Evolutionary conservation across 208 protist species (phyloP), one percentile per base, ranked within the genome.

Genomic region (Trypanosoma vivax): DNA sequence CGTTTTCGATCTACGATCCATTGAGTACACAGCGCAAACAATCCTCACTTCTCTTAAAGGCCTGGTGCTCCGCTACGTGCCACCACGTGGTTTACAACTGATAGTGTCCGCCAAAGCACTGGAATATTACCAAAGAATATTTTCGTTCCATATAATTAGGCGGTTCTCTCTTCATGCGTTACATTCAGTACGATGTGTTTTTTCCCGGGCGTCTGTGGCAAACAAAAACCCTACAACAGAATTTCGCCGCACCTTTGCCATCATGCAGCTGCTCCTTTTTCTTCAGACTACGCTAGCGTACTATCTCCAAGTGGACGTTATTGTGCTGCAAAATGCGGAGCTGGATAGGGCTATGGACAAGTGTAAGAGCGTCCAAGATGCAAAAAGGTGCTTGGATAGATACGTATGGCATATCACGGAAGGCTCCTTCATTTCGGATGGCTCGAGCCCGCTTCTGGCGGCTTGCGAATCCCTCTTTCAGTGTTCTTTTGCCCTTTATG

Each of bases 261-360:
- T 90, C 5, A 76, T 86, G 46, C 86, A 93, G 19, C 37, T 76
- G 1, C 51, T 88, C 10, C 63, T 76, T 21, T 93, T 86, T 37
- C 27, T 93, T 27, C 57, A 75, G 18, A 77, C 75, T 14, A 68
- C 79, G 25, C 27, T 93, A 21, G 60, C 63, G 21, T 70, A 86
- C 33, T 83, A 93, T 62, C 50, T 84, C 34, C 82, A 93, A 39
- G 78, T 93, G 24, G 86, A 93, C 60, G 79, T 90, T 2, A 74
- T 80, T 28, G 64, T 68, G 57, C 51, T 73, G 39, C 56, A 58
- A 50, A 72, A 70, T 11, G 23, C 60, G n/a, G 51, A 72, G 46
- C 65, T 88, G 28, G 60, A 70, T 38, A 54, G 37, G 45, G 58
- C 60, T 19, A 31, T 68, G 29, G 43, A 51, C 23, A 54, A 59